These are phyloP conservation scores for Lactarius vividus DNA, from an alignment of 768 basidiomycete genomes.

Conservation along the genomic window DNA sequence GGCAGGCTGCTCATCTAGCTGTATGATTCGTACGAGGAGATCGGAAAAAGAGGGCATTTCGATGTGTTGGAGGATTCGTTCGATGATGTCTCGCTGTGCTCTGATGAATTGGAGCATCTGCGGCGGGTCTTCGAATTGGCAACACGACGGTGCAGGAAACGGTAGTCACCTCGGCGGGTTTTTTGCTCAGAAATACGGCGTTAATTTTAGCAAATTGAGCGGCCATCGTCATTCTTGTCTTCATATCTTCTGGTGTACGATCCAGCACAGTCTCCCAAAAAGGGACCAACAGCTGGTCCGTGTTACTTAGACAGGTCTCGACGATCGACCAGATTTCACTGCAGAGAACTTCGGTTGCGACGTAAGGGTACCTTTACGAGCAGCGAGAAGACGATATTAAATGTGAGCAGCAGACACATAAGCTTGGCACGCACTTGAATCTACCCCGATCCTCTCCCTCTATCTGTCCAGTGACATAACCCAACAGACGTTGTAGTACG, in stretches of 20 bases:
- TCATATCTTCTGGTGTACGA: conserved; percentile 80
- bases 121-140: conserved; percentile 33
- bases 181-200: conserved; percentile 81
- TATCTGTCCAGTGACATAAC: conserved; percentile 84
- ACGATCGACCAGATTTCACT: conserved; percentile 95
- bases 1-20: conserved; percentile 80
- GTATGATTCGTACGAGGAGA: conserved; percentile 84
- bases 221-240: conserved; percentile 81
- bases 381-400: conserved; percentile 14
- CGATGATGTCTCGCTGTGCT: conserved; percentile 74
- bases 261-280: conserved; percentile 93
- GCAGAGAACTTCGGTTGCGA: conserved; percentile 92
- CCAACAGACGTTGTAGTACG: conserved; percentile 74
- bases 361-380: conserved; percentile 77
- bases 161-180: conserved; percentile 76
- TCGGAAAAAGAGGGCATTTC: conserved; percentile 91
- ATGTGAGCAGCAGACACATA: conserved; percentile 20
- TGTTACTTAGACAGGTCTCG: conserved; percentile 77
- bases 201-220: conserved; percentile 96
- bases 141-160: conserved; percentile 31
- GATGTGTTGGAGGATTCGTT: conserved; percentile 79
- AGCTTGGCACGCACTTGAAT: conserved; percentile 65
- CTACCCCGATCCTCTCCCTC: conserved; percentile 74
- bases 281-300: conserved; percentile 69
- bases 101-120: conserved; percentile 95